These are phyloP conservation scores for Peronospora belbahrii DNA, from an alignment of 352 stramenopile genomes.

Conservation along the genomic window DNA sequence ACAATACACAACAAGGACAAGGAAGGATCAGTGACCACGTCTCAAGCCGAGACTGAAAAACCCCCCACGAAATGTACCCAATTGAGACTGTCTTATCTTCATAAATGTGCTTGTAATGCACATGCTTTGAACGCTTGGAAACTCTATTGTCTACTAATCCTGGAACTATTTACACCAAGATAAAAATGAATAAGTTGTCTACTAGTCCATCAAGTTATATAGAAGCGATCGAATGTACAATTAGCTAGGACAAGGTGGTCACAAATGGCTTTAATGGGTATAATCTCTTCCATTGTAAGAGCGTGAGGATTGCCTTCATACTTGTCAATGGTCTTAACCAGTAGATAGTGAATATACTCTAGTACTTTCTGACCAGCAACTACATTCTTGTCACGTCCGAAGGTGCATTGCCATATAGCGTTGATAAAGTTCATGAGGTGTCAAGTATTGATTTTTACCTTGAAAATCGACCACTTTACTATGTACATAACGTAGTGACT, in stretches of 20 bases:
- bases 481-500: no score
- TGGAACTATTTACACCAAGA: slow-evolving; percentile 36
- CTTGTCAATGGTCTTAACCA: slow-evolving; percentile 34
- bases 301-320: slow-evolving; percentile 30
- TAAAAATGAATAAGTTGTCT: neutral
- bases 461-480: no score
- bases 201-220: neutral
- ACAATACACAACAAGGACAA: neutral
- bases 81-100: slow-evolving; percentile 77
- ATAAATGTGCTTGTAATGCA: slow-evolving; percentile 77
- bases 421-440: slow-evolving; percentile 35
- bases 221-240: slow-evolving; percentile 35
- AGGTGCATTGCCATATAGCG: slow-evolving; percentile 36
- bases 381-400: slow-evolving; percentile 26
- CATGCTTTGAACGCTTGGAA: slow-evolving; percentile 20
- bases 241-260: slow-evolving; percentile 58
- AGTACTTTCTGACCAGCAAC: slow-evolving; percentile 32
- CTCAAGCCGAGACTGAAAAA: neutral
- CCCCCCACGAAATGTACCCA: slow-evolving; percentile 34
- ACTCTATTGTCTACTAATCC: slow-evolving; percentile 4
- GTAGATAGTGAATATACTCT: slow-evolving; percentile 39
- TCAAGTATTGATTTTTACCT: no score
- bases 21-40: no score
- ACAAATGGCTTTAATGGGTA: slow-evolving; percentile 55
- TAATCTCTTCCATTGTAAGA: slow-evolving; percentile 48